A percentile compares a stretch with the other conserved stretches of the same genome.
Evolutionary conservation across 176 grass and related monocot genomes (phyloP).

Genomic region (Typha latifolia): DNA sequence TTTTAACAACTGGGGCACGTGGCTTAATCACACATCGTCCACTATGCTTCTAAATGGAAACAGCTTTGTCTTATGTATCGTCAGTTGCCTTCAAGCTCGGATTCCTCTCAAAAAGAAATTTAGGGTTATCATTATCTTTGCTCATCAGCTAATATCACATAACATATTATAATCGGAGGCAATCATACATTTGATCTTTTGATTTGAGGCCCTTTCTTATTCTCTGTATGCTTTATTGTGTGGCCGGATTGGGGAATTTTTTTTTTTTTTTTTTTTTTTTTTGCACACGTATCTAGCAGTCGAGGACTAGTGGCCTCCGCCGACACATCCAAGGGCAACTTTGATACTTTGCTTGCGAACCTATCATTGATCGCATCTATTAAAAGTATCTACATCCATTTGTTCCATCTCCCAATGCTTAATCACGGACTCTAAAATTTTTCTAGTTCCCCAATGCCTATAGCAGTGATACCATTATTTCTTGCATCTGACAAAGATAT

Average conservation of each 20-base stretch:
- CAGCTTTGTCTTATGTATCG: not conserved
- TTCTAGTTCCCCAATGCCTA: not conserved
- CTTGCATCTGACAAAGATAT: too few relatives aligned
- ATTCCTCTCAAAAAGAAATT: not conserved
- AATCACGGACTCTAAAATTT: not conserved
- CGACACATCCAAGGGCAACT: not conserved
- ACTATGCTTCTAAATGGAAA: not conserved
- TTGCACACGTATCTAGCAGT: not conserved
- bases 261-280: too few relatives aligned
- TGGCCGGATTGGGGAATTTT: too few relatives aligned
- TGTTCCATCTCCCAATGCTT: not conserved
- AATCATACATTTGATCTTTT: too few relatives aligned
- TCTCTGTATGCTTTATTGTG: too few relatives aligned
- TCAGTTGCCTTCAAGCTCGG: not conserved
- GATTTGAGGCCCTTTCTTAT: too few relatives aligned
- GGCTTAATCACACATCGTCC: not conserved
- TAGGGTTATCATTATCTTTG: not conserved
- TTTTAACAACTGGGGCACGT: not conserved
- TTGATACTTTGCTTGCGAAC: not conserved
- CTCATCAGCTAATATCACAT: not conserved
- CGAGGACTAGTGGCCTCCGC: not conserved
- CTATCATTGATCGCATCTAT: not conserved
- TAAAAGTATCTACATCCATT: not conserved
- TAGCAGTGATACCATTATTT: not conserved
- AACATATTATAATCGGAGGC: not conserved